Conservation (phyloP, 176 grass and related monocot species). For the Ananas comosus region DNA sequence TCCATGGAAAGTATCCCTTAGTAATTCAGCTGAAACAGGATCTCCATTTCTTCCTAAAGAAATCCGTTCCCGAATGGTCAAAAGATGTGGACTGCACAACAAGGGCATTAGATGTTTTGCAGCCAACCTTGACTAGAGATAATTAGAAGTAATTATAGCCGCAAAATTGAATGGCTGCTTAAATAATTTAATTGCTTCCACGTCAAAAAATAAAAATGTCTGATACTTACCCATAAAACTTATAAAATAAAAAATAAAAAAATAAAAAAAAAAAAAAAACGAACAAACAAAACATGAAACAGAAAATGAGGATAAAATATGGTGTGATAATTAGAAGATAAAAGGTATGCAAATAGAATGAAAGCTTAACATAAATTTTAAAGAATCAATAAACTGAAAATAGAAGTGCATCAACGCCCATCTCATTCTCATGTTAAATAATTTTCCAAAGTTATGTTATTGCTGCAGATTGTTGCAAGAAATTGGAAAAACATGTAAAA, state of each 20-base stretch:
- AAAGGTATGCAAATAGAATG: not conserved
- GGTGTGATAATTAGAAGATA: not conserved
- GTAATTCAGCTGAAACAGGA: slow-evolving; percentile 44
- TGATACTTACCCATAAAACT: not conserved
- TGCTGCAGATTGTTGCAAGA: not conserved
- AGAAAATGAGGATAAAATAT: not conserved
- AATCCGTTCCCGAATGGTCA: slow-evolving; percentile 72
- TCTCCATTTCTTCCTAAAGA: slow-evolving; percentile 61
- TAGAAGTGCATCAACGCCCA: too few relatives aligned
- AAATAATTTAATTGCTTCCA: not conserved
- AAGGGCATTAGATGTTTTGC: not conserved
- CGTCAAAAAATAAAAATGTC: not conserved
- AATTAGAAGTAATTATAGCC: not conserved
- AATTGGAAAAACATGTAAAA: slow-evolving; percentile 6
- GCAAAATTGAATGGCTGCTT: not conserved
- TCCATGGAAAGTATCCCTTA: slow-evolving; percentile 42
- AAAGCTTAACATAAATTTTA: too few relatives aligned
- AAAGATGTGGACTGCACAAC: slow-evolving; percentile 65
- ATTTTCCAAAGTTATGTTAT: not conserved
- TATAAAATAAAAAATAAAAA: not conserved
- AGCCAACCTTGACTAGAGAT: not conserved
- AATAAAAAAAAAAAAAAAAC: not conserved
- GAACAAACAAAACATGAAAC: not conserved
- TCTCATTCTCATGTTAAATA: not conserved
- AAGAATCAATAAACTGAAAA: too few relatives aligned